Percentiles rank a stretch among this genome's conserved stretches.
Conservation (phyloP, 1,284 basidiomycete species). For the Cutaneotrichosporon cutaneum region DNA sequence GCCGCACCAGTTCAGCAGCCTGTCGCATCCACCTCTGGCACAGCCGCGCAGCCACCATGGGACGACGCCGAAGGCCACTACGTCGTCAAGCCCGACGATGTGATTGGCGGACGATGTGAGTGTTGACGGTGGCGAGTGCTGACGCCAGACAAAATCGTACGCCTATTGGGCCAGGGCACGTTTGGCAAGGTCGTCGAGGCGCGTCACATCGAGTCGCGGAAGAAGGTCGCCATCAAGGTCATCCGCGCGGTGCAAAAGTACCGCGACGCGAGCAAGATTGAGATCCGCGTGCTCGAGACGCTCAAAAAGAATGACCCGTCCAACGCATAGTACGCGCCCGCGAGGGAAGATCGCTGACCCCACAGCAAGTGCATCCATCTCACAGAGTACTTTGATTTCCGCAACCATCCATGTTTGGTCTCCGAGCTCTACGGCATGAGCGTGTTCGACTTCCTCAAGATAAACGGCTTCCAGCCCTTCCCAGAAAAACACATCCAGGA, state of each 20-base stretch:
- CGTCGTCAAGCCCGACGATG: conserved; percentile 83
- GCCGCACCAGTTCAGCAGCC: conserved; percentile 28
- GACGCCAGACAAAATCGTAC: conserved; percentile 76
- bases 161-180: conserved; percentile 92
- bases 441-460: conserved; percentile 98
- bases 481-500: conserved; percentile 93
- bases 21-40: conserved; percentile 8
- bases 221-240: conserved; percentile 95
- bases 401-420: conserved; percentile 97
- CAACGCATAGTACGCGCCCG: conserved; percentile 74
- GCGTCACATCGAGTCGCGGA: conserved; percentile 68
- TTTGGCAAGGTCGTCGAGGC: conserved; percentile 99
- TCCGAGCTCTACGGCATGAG: conserved; percentile 96
- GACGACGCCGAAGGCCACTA: conserved; percentile 96
- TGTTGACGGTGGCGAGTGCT: conserved; percentile 23
- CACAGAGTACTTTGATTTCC: conserved; percentile 90
- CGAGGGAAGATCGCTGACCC: not conserved
- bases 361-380: conserved; percentile 96
- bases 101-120: conserved; percentile 78
- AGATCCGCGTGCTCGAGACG: conserved; percentile 89
- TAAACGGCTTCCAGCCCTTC: conserved; percentile 95
- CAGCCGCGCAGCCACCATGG: conserved; percentile 59
- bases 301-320: conserved; percentile 85
- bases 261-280: conserved; percentile 97
- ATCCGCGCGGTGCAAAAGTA: conserved; percentile 96